Base-by-base conservation (phyloP, 495 filamentous ascomycete genomes). In the Podospora fimiseda region DNA sequence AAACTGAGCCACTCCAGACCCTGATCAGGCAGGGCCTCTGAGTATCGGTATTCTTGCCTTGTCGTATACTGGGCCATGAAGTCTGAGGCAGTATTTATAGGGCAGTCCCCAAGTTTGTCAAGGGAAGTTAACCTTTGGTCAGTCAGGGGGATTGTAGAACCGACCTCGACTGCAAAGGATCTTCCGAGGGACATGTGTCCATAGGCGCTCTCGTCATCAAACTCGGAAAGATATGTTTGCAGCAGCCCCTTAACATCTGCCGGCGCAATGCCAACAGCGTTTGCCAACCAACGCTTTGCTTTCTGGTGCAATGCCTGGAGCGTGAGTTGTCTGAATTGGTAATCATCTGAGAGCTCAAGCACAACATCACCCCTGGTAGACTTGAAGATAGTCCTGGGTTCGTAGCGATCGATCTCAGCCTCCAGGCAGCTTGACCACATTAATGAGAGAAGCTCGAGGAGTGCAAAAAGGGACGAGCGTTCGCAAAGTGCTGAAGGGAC, bases 1-100 rank as follows among this genome's bases (percentile, higher is more conserved):
- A 82, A 74, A 36, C 73, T 74, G 21, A 82, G 58, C 76, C 83
- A 80, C 52, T 89, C 84, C 46, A 72, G 67, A 47, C 80, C 78
- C 55, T 83, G 76, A 37, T 82, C 82, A 9, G 82, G 79, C 38
- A 85, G 64, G 9, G 81, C 71, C 61, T 95, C 88, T 13, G 85
- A 79, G 55, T 88, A 87, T 23, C 88, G 82, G 65, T 97, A 97
- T 59, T 90, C 90, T 63, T 97, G 94, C 8, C 93, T 87, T 19
- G 88, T 93, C n/a, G 91, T 96, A 62, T 97, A 96, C 63, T 96
- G 89, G 27, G 90, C 88, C 64, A 97, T 85, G 59, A 98, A 95
- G 65, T 96, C 90, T 13, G 92, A 96, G 11, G 89, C 91, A 13
- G 90, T 85, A 60, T 97, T 93, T 56, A 95, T 82, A 43, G 82